phyloP scores from a whole-genome alignment of 2,329 filamentous ascomycete genomes.

The Stachybotrys chartarum region DNA sequence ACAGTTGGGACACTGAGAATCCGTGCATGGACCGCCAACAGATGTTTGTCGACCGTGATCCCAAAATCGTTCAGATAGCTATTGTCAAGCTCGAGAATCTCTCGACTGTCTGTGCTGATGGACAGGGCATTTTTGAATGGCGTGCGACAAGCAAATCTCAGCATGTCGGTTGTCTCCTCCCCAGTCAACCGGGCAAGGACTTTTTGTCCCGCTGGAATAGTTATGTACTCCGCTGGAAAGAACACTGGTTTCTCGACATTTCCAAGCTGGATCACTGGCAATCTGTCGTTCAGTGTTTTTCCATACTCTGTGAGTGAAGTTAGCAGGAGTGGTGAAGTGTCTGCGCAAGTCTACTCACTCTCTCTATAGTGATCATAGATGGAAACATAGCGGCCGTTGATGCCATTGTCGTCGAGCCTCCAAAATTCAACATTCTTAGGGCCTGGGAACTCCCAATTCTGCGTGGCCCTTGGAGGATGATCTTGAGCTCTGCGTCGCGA shows the following conservation, averaged over 20 bases:
- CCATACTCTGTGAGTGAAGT: conserved; percentile 25
- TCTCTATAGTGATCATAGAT: conserved; percentile 37
- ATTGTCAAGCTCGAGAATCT: conserved; percentile 49
- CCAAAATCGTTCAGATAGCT: conserved; percentile 50
- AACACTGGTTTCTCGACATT: conserved; percentile 49
- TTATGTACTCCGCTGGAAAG: conserved; percentile 59
- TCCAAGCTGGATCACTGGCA: conserved; percentile 63
- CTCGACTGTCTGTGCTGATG: conserved; percentile 51
- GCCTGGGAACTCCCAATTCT: conserved; percentile 19
- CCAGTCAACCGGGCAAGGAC: conserved; percentile 51
- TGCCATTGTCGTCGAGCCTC: conserved; percentile 13
- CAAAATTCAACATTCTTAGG: conserved; percentile 25
- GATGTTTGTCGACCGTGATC: conserved; percentile 48
- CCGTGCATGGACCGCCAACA: conserved; percentile 68
- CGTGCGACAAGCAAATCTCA: conserved; percentile 61
- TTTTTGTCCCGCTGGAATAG: conserved; percentile 57
- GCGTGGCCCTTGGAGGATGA: conserved; percentile 14
- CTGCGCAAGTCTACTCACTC: conserved; percentile 24
- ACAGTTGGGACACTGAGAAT: conserved; percentile 56
- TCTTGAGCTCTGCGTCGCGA: conserved; percentile 5
- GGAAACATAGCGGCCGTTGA: conserved; percentile 18
- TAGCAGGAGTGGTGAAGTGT: background rate
- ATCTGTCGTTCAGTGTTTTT: conserved; percentile 20
- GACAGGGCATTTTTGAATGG: conserved; percentile 61
- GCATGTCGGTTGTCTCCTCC: conserved; percentile 61